phyloP scores from a whole-genome alignment of 1,139 yeast species.

The Diutina siamensis region DNA sequence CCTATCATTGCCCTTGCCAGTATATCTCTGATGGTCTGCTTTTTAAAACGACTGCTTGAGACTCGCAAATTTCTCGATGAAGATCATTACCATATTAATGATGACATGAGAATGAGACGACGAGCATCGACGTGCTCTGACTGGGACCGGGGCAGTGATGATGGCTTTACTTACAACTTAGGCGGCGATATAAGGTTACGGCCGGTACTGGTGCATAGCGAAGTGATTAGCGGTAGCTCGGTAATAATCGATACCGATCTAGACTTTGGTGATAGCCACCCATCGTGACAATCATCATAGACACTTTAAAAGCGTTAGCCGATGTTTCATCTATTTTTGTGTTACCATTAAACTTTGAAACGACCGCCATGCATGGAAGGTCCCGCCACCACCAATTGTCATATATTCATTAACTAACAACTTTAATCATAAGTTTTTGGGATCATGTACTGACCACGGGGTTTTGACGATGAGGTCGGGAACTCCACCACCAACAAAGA shows the following conservation, averaged over 20 bases:
- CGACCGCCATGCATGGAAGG: too few relatives aligned
- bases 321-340: too few relatives aligned
- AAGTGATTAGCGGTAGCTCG: not conserved
- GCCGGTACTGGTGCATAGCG: not conserved
- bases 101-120: conserved; percentile 19
- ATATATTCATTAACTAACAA: too few relatives aligned
- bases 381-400: too few relatives aligned
- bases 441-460: too few relatives aligned
- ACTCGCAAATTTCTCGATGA: conserved; percentile 28
- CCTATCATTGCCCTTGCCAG: conserved; percentile 28
- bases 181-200: not conserved
- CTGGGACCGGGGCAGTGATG: conserved; percentile 4
- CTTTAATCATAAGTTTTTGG: too few relatives aligned
- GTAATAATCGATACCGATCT: not conserved
- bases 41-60: conserved; percentile 27
- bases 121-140: not conserved
- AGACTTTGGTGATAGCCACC: not conserved
- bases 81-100: conserved; percentile 19
- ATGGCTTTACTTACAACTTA: not conserved
- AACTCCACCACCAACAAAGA: not conserved
- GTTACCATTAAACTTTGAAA: too few relatives aligned
- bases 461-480: too few relatives aligned
- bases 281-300: too few relatives aligned
- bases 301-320: too few relatives aligned
- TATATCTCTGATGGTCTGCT: conserved; percentile 27